Base-by-base conservation (phyloP, 2,329 filamentous ascomycete species). In the Ceratocystis harringtonii region DNA sequence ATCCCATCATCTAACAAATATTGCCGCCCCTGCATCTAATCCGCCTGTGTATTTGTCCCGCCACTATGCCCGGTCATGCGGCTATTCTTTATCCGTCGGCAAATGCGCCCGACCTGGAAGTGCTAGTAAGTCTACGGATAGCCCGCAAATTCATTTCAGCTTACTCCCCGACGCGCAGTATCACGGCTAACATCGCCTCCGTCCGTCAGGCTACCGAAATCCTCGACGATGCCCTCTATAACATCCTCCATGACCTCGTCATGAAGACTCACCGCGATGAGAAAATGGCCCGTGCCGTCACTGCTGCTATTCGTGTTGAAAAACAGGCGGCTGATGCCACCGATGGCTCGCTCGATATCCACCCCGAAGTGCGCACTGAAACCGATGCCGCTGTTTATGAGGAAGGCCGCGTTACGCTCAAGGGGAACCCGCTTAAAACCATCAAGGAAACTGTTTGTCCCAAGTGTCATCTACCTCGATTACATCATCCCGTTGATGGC, bases 251-350 rank as follows among this genome's bases (percentile, higher is more conserved):
- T 74, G 87, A 89, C 73, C 79, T 90, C 63, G 79, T 90, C 69
- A 80, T 90, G 71, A 84, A 88, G 73, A 85, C 84, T 50, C 89
- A 92, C 74, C 87, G 86, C 69, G 82, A 88, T 70, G 89, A 92
- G 76, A 92, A 92, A 78, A 82, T 84, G 69, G 84, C 89, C 64
- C 84, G 86, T 73, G 84, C 84, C 70, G 76, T 82, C 69, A 81
- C 86, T 68, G 81, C 87, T 70, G 80, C 84, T 69, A 85, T 87
- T 70, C 78, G 79, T 61, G 80, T 86, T 71, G 83, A 87, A 74
- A 84, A 86, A 71, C 74, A 84, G 69, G 82, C 81, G 63, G 76
- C 79, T 69, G 80, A 84, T 68, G 75, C 79, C 68, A 80, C 81
- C 60, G 81, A 84, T 63, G 77, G 76, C 67, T 78, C 80, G 5